Base-by-base conservation (phyloP, 2,329 filamentous ascomycete genomes). In the Calonectria pseudoreteaudii region DNA sequence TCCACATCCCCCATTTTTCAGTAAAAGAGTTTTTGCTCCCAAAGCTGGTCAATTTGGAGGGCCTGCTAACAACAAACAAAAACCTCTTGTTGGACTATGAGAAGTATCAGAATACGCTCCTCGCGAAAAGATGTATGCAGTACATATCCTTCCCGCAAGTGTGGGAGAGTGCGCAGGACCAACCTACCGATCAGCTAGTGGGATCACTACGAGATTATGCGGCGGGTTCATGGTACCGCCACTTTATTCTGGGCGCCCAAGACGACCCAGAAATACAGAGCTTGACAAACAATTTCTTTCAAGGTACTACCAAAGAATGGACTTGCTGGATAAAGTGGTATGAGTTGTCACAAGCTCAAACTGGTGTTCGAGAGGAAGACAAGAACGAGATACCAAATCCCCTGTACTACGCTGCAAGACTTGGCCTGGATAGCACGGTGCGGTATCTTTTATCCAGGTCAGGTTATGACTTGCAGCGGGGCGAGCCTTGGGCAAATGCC, bases 191-290 rank as follows among this genome's bases (percentile, higher is more conserved):
- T 31, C 30, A 30, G 14, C 44, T 31, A 9, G 65, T 31, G 13
- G 53, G 18, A 36, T 53, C 31, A 18, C 53, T 67, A 23, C 65
- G 65, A 41, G 65, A 56, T 23, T 67, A 67, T 16, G 65, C 65
- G 1, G 65, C 65, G 9, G 31, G 31, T 4, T 53, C 65, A 30
- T 67, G 65, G 65, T 38, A 67, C 34, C 49, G 47, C 23, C 65
- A 67, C 52, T 34, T 23, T 18, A n/a, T 2, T 4, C 13, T 18
- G 4, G 31, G 65, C 7, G n/a, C 44, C 4, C 2, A n/a, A 14
- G 36, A 30, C 30, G 34, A 67, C 41, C 31, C 31, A 1, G 49
- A 36, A 7, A 31, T 56, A 1, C 20, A 26, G 11, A 41, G 8
- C 13, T 34, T 41, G 4, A 36, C 4, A 7, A 67, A 20, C 18